Percentiles rank a stretch among this genome's conserved stretches.
These are phyloP conservation scores for Schizosaccharomyces pombe DNA, from an alignment of 805 yeast genomes.

Conservation along the genomic window DNA sequence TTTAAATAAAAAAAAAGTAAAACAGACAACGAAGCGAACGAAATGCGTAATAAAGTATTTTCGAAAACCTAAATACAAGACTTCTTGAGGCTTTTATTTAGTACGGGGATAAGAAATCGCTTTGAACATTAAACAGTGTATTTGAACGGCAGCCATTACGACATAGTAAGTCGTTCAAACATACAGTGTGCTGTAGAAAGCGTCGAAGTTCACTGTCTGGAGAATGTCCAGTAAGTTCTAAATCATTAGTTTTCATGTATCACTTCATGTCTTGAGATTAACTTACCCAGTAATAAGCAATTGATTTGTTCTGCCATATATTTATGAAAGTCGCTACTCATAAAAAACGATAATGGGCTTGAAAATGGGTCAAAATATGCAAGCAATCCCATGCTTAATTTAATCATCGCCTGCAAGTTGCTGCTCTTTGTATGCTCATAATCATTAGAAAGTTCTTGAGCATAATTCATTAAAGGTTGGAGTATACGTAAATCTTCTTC, in stretches of 20 bases:
- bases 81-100: too few relatives aligned
- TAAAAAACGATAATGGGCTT: background rate
- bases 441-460: background rate
- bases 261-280: background rate
- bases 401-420: background rate
- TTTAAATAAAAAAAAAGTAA: background rate
- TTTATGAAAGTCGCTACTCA: background rate
- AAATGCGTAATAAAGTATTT: too few relatives aligned
- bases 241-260: background rate
- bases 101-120: background rate
- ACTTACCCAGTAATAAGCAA: background rate
- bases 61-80: too few relatives aligned
- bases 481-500: background rate
- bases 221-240: background rate
- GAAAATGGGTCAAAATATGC: background rate
- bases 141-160: background rate
- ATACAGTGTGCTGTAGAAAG: background rate
- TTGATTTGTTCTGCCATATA: background rate
- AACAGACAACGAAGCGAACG: background rate
- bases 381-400: background rate
- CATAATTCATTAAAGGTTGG: background rate
- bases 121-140: background rate
- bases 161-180: background rate
- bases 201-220: background rate
- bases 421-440: background rate